phyloP scores from a whole-genome alignment of 371 early-diverging fungal species.

The Nematocida sp. region DNA sequence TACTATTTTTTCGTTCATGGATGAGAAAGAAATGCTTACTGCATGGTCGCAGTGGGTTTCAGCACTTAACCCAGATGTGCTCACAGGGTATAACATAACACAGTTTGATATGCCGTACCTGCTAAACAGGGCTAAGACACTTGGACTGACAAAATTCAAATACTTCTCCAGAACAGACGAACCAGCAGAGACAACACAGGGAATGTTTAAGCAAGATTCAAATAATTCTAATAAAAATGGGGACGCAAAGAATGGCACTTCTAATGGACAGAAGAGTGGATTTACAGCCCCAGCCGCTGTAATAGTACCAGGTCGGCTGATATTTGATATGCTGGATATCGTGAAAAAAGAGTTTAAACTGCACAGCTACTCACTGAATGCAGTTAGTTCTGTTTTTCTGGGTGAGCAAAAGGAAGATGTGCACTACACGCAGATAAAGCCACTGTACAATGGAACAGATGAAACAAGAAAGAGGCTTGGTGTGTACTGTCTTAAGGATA shows the following conservation, averaged over 20 bases:
- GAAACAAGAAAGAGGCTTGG: slow-evolving; percentile 94
- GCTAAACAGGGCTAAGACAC: slow-evolving; percentile 80
- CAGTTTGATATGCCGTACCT: slow-evolving; percentile 97
- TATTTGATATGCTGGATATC: slow-evolving; percentile 87
- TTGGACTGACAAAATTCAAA: slow-evolving; percentile 75
- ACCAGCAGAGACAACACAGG: neutral
- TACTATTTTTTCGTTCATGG: slow-evolving; percentile 78
- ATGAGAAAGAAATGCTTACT: slow-evolving; percentile 78
- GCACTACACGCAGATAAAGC: slow-evolving; percentile 91
- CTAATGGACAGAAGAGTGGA: neutral
- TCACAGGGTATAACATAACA: slow-evolving; percentile 95
- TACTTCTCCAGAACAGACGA: slow-evolving; percentile 76
- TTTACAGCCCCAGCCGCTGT: neutral
- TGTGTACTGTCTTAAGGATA: slow-evolving; percentile 95
- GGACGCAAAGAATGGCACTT: neutral
- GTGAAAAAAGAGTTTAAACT: slow-evolving; percentile 94
- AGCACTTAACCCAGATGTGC: slow-evolving; percentile 87
- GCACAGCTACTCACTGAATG: slow-evolving; percentile 90
- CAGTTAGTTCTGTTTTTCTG: slow-evolving; percentile 90
- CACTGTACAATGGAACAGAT: slow-evolving; percentile 84
- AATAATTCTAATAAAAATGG: neutral
- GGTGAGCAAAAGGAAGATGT: slow-evolving; percentile 99
- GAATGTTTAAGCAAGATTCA: neutral
- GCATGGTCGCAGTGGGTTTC: slow-evolving; percentile 74
- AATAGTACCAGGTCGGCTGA: slow-evolving; percentile 82